A percentile compares a stretch with the other conserved stretches of the same genome.
Evolutionary conservation across 352 stramenopile genomes (phyloP).

Genomic region (Globisporangium orthogonon): DNA sequence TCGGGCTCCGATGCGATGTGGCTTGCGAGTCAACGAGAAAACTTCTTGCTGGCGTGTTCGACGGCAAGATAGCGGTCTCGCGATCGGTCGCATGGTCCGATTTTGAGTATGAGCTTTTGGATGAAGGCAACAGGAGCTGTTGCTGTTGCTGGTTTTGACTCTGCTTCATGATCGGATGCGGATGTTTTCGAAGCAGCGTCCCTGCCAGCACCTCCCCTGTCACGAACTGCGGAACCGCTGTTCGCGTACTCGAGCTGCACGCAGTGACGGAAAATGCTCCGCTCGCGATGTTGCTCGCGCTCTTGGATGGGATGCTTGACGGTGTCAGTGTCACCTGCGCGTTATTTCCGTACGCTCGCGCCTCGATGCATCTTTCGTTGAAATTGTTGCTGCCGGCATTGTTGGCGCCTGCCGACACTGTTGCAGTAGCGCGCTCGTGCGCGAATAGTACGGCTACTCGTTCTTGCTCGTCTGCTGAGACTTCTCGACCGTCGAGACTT

Average conservation of each 20-base stretch:
- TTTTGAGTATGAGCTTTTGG: slow-evolving; percentile 25
- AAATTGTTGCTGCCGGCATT: slow-evolving; percentile 3
- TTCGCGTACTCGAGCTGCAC: neutral
- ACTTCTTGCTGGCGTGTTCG: slow-evolving; percentile 40
- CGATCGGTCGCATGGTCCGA: slow-evolving; percentile 32
- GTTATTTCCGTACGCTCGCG: slow-evolving; percentile 9
- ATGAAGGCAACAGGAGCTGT: slow-evolving; percentile 10
- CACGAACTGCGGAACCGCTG: slow-evolving; percentile 20
- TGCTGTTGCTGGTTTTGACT: slow-evolving; percentile 8
- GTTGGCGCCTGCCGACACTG: slow-evolving; percentile 10
- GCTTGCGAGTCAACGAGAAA: slow-evolving; percentile 21
- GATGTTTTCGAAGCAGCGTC: slow-evolving; percentile 38
- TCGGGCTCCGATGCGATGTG: slow-evolving; percentile 9
- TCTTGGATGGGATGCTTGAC: slow-evolving; percentile 40
- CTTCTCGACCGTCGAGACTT: slow-evolving; percentile 59
- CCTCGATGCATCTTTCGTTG: slow-evolving; percentile 19
- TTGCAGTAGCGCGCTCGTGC: slow-evolving; percentile 45
- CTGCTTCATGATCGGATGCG: slow-evolving; percentile 5
- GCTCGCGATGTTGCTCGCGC: slow-evolving; percentile 1
- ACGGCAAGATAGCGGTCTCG: slow-evolving; percentile 36
- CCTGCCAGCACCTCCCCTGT: slow-evolving; percentile 34
- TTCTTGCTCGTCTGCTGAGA: slow-evolving; percentile 73
- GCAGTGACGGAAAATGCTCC: neutral
- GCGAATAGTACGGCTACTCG: slow-evolving; percentile 61
- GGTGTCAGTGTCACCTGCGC: slow-evolving; percentile 29